Evolutionary conservation across 2,329 filamentous ascomycete species (phyloP).

Genomic region (Blumeria graminis): DNA sequence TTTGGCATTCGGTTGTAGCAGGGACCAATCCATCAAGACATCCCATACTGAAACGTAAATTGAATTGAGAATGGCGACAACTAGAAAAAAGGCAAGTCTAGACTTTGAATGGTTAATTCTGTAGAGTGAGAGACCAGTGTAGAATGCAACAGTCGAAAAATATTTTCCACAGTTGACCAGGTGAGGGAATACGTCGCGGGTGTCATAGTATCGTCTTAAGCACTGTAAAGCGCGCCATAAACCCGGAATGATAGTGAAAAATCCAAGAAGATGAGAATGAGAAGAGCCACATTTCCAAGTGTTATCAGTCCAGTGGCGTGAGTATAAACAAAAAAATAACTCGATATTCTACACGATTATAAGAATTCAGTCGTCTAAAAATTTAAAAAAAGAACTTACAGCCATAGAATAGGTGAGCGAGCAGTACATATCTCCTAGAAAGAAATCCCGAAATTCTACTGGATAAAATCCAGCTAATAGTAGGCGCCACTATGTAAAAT

Average conservation of each 20-base stretch:
- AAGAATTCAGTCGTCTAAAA: conserved; percentile 5
- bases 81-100: conserved; percentile 49
- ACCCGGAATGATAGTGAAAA: conserved; percentile 60
- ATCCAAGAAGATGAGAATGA: conserved; percentile 62
- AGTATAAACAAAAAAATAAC: conserved; percentile 85
- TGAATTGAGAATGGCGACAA: conserved; percentile 58
- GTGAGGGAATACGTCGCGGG: conserved; percentile 71
- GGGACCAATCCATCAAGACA: conserved; percentile 82
- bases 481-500: conserved; percentile 44
- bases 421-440: conserved; percentile 92
- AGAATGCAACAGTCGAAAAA: conserved; percentile 55
- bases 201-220: conserved; percentile 69
- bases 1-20: conserved; percentile 53
- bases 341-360: conserved; percentile 44
- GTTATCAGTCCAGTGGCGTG: conserved; percentile 41
- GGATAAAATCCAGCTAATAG: conserved; percentile 69
- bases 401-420: conserved; percentile 77
- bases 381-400: conserved; percentile 27
- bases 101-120: conserved; percentile 38
- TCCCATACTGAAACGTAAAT: conserved; percentile 83
- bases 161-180: conserved; percentile 88
- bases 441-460: conserved; percentile 94
- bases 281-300: conserved; percentile 63
- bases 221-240: conserved; percentile 87
- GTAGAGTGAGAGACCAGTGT: conserved; percentile 58